Conservation (phyloP, 2,329 filamentous ascomycete species). For the Hyphodiscus sp. region DNA sequence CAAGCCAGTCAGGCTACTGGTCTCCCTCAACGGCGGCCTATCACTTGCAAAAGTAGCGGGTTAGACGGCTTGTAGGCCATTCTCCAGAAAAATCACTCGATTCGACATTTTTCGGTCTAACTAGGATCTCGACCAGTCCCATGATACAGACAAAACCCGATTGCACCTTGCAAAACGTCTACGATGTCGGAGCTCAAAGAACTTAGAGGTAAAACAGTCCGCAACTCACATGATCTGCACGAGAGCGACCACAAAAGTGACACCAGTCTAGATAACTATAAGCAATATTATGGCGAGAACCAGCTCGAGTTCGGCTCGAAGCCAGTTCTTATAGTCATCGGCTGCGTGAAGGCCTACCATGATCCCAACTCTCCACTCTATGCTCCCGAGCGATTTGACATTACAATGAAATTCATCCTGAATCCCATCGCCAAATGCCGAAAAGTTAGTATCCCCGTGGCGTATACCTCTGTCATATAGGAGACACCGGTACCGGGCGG, state of each 20-base stretch:
- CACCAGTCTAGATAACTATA: conserved; percentile 6
- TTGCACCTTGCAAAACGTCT: neutral
- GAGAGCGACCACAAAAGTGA: neutral
- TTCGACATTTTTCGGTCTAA: too few species aligned
- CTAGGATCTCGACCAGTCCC: neutral
- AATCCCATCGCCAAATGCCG: conserved; percentile 7
- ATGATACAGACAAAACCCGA: neutral
- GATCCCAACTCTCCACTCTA: conserved; percentile 35
- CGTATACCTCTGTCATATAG: conserved; percentile 9
- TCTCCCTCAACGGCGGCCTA: too few species aligned
- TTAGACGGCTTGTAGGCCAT: too few species aligned
- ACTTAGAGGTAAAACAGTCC: neutral
- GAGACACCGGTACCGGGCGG: conserved; percentile 5
- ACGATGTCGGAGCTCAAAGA: neutral
- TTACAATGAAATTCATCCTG: conserved; percentile 8
- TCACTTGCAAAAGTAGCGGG: too few species aligned
- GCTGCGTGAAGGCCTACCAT: conserved; percentile 42
- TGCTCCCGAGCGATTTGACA: conserved; percentile 9
- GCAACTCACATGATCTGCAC: neutral
- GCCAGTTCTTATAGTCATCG: conserved; percentile 39
- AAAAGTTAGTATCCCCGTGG: conserved; percentile 2
- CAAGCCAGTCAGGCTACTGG: too few species aligned
- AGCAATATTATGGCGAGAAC: conserved; percentile 10
- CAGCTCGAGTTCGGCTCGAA: conserved; percentile 26
- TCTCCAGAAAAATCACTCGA: too few species aligned